These are phyloP conservation scores for Aspergillus sp. DNA, from an alignment of 2,329 filamentous ascomycete genomes.

Conservation along the genomic window DNA sequence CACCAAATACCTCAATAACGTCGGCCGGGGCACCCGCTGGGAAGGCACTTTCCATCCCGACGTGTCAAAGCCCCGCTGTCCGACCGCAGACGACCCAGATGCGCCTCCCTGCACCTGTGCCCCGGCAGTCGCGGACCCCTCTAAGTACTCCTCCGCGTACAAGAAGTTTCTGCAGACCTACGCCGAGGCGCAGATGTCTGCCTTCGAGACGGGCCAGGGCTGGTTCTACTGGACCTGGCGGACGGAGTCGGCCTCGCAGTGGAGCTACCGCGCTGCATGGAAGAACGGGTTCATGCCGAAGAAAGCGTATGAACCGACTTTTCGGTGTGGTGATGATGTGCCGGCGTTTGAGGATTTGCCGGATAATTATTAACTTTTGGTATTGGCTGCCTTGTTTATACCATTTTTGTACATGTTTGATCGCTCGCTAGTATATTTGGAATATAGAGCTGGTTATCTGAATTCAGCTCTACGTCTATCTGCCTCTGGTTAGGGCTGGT, in stretches of 20 bases:
- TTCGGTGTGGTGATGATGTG: conserved; percentile 50
- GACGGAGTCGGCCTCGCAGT: conserved; percentile 76
- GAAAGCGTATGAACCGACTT: conserved; percentile 62
- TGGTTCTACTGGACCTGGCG: conserved; percentile 99
- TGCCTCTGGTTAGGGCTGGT: too few relatives aligned
- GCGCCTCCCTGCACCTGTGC: conserved; percentile 61
- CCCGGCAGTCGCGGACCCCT: conserved; percentile 63
- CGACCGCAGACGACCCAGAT: conserved; percentile 46
- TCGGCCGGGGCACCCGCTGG: conserved; percentile 82
- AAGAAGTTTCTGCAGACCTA: conserved; percentile 82
- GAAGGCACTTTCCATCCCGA: conserved; percentile 67
- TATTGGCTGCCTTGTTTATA: conserved; percentile 5
- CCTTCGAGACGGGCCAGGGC: conserved; percentile 85
- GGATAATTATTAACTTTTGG: conserved; percentile 31
- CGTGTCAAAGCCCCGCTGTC: conserved; percentile 65
- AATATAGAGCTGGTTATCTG: too few relatives aligned
- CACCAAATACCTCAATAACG: conserved; percentile 76
- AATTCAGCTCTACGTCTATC: too few relatives aligned
- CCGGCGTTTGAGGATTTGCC: conserved; percentile 37
- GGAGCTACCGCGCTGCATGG: conserved; percentile 60
- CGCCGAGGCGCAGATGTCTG: conserved; percentile 90
- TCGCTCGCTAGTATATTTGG: too few relatives aligned
- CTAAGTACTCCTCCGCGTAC: conserved; percentile 60
- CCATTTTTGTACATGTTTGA: too few relatives aligned
- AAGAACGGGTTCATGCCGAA: conserved; percentile 68